A percentile compares a stretch with the other conserved stretches of the same genome.
phyloP scores from a whole-genome alignment of 768 basidiomycete species.

The Mycena maculata region DNA sequence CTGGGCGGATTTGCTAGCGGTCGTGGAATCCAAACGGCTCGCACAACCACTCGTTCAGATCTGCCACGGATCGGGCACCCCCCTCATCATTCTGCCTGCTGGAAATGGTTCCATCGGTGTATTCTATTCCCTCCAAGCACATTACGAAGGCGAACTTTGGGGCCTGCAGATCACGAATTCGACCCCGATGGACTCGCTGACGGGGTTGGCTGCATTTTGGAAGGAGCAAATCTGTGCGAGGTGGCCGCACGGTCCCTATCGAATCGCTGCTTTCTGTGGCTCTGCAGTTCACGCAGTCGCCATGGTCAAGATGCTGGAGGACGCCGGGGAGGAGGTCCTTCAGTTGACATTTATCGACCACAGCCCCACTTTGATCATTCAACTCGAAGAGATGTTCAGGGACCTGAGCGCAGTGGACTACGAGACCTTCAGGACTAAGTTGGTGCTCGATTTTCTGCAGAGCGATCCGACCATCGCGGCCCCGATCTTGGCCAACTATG shows the following conservation, averaged over 20 bases:
- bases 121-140: slow-evolving; percentile 10
- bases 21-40: neutral
- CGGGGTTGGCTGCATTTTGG: slow-evolving; percentile 15
- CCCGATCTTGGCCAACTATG: neutral
- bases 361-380: slow-evolving; percentile 1
- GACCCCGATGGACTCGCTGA: slow-evolving; percentile 11
- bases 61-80: slow-evolving; percentile 9
- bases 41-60: slow-evolving; percentile 15
- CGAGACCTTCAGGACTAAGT: neutral
- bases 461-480: neutral
- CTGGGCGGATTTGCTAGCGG: slow-evolving; percentile 37
- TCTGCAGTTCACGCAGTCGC: slow-evolving; percentile 8
- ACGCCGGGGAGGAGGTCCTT: slow-evolving; percentile 11
- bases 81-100: slow-evolving; percentile 18
- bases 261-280: slow-evolving; percentile 16
- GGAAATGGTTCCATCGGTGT: slow-evolving; percentile 8
- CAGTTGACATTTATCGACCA: slow-evolving; percentile 16
- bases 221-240: neutral
- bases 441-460: neutral
- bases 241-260: slow-evolving; percentile 24
- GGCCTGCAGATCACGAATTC: slow-evolving; percentile 20
- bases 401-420: neutral
- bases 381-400: neutral
- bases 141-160: slow-evolving; percentile 13
- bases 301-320: slow-evolving; percentile 20